Percentiles rank a stretch among this genome's conserved stretches.
phyloP scores from a whole-genome alignment of 2,329 filamentous ascomycete genomes.

The Fusarium mexicanum region DNA sequence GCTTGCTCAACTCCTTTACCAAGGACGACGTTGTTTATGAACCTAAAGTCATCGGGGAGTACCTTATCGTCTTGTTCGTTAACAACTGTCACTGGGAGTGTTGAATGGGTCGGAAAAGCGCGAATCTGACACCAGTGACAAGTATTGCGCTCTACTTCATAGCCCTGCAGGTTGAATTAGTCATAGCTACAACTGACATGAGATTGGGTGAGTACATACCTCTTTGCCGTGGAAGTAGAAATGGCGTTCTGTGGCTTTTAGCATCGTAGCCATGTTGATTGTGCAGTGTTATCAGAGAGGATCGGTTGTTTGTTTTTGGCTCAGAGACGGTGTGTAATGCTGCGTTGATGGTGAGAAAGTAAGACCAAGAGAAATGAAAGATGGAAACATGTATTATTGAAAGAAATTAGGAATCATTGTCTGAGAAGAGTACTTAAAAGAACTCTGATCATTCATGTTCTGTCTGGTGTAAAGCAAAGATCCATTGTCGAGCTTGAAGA shows the following conservation, averaged over 20 bases:
- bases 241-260: conserved; percentile 56
- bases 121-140: conserved; percentile 72
- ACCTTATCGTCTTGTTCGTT: conserved; percentile 68
- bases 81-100: conserved; percentile 67
- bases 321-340: not conserved
- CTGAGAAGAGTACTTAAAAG: not conserved
- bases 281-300: not conserved
- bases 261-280: conserved; percentile 51
- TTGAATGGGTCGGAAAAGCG: conserved; percentile 59
- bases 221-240: conserved; percentile 60
- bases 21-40: conserved; percentile 71
- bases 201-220: conserved; percentile 29
- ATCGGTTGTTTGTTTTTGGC: not conserved
- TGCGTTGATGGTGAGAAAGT: not conserved
- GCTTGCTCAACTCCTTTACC: conserved; percentile 67
- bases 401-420: not conserved
- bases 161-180: conserved; percentile 40
- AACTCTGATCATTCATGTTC: not conserved
- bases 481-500: not conserved
- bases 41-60: conserved; percentile 72
- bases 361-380: not conserved
- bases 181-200: not conserved
- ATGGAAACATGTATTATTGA: too few species aligned
- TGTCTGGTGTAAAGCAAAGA: not conserved
- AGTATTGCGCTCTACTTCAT: conserved; percentile 51